Base-by-base conservation (phyloP, 441 rosid genomes). In the Daphne laureola region DNA sequence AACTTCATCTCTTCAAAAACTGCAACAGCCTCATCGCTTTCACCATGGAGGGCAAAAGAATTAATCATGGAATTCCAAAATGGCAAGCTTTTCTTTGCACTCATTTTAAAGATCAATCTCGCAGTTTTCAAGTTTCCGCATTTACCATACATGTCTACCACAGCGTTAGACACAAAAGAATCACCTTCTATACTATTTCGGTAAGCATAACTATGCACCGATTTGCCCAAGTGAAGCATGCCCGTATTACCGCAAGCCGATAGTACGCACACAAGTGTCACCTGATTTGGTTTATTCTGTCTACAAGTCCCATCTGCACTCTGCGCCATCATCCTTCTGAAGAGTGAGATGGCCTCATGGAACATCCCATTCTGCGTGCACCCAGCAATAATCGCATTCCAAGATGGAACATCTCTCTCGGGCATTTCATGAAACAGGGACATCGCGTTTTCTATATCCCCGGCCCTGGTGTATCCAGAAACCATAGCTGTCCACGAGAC, bases 401-500 rank as follows among this genome's bases (percentile, higher is more conserved):
- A 83, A 12, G 82, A 78, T 3, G 84, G 82, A 59, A 73, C 75
- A 78, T 80, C 86, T 58, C 83, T 67, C 17, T 83, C 77, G 38
- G 82, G 76, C 86, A 78, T 83, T n/a, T 67, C 67, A 15, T 76
- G 68, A 23, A 80, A 83, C 18, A 80, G 78, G 23, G 49, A 38
- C 49, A 76, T 21, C 4, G 84, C 82, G 43, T 70, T 69, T 3
- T 46, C 41, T 17, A 78, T 57, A 61, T 66, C 75, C 63, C 82
- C 86, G 2, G 67, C 58, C 54, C 75, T 74, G 15, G 80, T 59
- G 61, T 74, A 80, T 48, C 79, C 84, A 59, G 78, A 80, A 54
- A 83, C 62, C 82, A 83, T 65, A 31, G 82, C 84, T 31, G 86
- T 83, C 81, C 90, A 83, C 0, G 90, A 74, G 9, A 83, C 86